Evolutionary conservation across 1,284 basidiomycete species (phyloP).

Genomic region (Moesziomyces globuligerus): DNA sequence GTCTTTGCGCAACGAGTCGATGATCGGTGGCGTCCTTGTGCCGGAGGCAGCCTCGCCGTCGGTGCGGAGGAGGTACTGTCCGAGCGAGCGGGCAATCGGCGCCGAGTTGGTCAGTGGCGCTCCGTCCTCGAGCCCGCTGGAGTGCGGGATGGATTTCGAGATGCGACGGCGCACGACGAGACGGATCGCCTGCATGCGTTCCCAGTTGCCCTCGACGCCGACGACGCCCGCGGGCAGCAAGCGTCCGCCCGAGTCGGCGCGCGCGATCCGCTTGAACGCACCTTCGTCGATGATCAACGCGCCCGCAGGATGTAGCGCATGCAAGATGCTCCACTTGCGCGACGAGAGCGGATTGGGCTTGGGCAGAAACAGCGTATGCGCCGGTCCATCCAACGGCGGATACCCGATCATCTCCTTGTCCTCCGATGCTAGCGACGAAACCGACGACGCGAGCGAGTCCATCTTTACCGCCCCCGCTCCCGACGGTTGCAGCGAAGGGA

Average conservation of each 20-base stretch:
- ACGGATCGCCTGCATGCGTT: conserved; percentile 90
- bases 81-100: conserved; percentile 18
- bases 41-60: conserved; percentile 16
- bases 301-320: conserved; percentile 88
- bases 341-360: conserved; percentile 81
- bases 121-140: conserved; percentile 22
- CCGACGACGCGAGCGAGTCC: conserved; percentile 47
- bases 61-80: conserved; percentile 31
- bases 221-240: conserved; percentile 89
- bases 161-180: conserved; percentile 74
- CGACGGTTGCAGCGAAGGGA: conserved; percentile 12
- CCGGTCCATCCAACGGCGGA: conserved; percentile 70
- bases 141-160: conserved; percentile 21
- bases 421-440: conserved; percentile 34
- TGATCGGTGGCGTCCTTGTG: conserved; percentile 33
- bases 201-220: conserved; percentile 86
- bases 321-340: conserved; percentile 92
- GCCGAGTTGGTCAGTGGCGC: conserved; percentile 16
- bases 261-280: conserved; percentile 84
- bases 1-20: conserved; percentile 41
- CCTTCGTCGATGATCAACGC: conserved; percentile 88
- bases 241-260: conserved; percentile 86
- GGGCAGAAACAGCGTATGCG: conserved; percentile 88
- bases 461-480: conserved; percentile 6
- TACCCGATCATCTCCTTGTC: conserved; percentile 44